These are phyloP conservation scores for Anisodus acutangulus DNA, from an alignment of 257 asterid genomes.

Conservation along the genomic window DNA sequence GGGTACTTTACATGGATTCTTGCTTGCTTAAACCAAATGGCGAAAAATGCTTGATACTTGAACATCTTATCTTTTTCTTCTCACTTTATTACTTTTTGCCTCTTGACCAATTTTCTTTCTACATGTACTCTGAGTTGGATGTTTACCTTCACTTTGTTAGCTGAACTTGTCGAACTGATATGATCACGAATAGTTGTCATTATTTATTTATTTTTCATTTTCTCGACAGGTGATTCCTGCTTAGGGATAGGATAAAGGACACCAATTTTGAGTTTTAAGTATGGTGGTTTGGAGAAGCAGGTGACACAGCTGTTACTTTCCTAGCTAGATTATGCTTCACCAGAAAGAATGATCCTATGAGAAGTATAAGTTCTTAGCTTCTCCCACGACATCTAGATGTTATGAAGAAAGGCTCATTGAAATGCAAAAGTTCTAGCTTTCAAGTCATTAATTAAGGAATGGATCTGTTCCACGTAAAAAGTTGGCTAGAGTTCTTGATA, in stretches of 20 bases:
- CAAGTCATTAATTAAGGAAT: neutral
- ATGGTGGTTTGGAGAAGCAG: neutral
- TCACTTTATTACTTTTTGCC: neutral
- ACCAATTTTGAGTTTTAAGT: neutral
- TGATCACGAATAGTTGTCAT: neutral
- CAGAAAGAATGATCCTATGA: neutral
- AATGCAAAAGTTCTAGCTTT: neutral
- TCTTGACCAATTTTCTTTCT: neutral
- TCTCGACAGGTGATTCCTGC: conserved; percentile 15
- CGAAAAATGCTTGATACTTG: neutral
- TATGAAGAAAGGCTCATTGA: conserved; percentile 9
- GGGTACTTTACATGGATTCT: neutral
- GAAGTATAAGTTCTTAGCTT: conserved; percentile 14
- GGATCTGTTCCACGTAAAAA: conserved; percentile 17
- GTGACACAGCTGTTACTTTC: neutral
- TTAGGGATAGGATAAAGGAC: neutral
- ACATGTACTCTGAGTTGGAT: neutral
- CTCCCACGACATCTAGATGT: conserved; percentile 15
- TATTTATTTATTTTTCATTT: neutral
- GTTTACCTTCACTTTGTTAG: neutral
- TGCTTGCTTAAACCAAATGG: conserved; percentile 14
- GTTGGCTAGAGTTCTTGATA: conserved; percentile 21
- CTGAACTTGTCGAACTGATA: conserved; percentile 11
- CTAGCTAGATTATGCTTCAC: neutral
- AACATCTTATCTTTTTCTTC: conserved; percentile 3